Conservation (phyloP, 805 yeast genomes). For the Pichia insulana region DNA sequence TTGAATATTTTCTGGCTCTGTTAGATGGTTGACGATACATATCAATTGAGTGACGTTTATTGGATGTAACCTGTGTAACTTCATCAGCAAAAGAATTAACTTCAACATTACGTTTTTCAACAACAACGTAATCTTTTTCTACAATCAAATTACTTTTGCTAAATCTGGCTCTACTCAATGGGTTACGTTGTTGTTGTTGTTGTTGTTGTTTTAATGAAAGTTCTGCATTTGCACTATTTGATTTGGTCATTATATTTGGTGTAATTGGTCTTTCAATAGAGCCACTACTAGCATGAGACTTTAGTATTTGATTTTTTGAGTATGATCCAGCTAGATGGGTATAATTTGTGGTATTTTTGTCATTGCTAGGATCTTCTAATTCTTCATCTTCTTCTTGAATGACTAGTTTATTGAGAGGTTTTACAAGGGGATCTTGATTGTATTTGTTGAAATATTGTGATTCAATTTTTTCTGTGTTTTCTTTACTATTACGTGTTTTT, state of each 20-base stretch:
- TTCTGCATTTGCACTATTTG: no score
- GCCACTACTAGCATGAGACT: slow-evolving; percentile 2
- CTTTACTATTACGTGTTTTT: neutral
- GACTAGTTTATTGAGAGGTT: slow-evolving; percentile 3
- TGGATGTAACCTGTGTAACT: slow-evolving; percentile 40
- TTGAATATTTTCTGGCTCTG: slow-evolving; percentile 5
- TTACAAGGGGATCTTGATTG: neutral
- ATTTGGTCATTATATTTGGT: no score
- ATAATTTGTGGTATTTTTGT: neutral
- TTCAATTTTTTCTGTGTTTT: neutral
- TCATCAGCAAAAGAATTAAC: slow-evolving; percentile 95
- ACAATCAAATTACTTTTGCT: slow-evolving; percentile 22
- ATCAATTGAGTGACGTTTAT: neutral
- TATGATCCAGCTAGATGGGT: neutral
- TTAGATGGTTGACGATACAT: slow-evolving; percentile 37
- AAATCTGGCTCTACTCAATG: neutral
- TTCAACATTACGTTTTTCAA: slow-evolving; percentile 90
- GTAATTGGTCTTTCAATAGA: no score
- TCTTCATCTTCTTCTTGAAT: slow-evolving; percentile 9
- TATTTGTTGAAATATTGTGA: slow-evolving; percentile 11
- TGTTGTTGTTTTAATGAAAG: no score
- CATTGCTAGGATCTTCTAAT: slow-evolving; percentile 1
- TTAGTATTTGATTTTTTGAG: slow-evolving; percentile 1
- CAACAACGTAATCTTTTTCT: slow-evolving; percentile 87
- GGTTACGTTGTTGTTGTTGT: neutral